Conservation (phyloP, 2,329 filamentous ascomycete genomes). For the Colletotrichum liaoningense region DNA sequence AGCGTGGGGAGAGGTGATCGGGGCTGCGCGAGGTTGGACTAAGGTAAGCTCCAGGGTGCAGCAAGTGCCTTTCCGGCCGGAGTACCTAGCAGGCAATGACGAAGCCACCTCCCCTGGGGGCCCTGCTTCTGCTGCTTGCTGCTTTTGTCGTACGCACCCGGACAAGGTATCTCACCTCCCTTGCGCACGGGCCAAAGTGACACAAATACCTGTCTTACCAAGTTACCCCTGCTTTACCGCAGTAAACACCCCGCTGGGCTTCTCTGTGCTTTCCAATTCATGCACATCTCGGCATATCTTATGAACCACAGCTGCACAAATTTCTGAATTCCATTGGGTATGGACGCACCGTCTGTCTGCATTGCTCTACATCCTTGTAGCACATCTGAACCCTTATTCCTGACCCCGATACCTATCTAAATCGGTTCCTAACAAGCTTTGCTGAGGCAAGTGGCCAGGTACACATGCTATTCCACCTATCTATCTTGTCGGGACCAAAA, state of each 20-base stretch:
- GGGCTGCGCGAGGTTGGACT: slow-evolving; percentile 29
- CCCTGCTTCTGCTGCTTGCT: slow-evolving; percentile 5
- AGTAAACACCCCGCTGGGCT: slow-evolving; percentile 7
- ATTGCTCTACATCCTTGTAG: background rate
- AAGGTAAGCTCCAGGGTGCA: slow-evolving; percentile 33
- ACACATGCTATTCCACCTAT: background rate
- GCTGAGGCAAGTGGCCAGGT: background rate
- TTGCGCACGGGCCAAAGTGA: slow-evolving; percentile 24
- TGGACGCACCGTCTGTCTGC: background rate
- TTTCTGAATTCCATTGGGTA: background rate
- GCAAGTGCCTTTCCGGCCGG: slow-evolving; percentile 29
- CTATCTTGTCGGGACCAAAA: background rate
- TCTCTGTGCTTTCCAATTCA: background rate
- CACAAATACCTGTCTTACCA: slow-evolving; percentile 16
- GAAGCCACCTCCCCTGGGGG: slow-evolving; percentile 27
- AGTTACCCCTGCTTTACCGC: slow-evolving; percentile 30
- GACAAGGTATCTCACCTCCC: background rate
- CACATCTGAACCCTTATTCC: background rate
- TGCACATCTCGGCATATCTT: slow-evolving; percentile 28
- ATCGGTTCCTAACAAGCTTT: background rate
- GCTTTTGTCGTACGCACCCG: slow-evolving; percentile 18
- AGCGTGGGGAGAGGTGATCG: slow-evolving; percentile 28
- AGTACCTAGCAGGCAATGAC: slow-evolving; percentile 31
- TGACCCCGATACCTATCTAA: background rate
- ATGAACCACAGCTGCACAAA: slow-evolving; percentile 11